phyloP scores from a whole-genome alignment of 192 early-diverging fungal genomes.

The Coemansia sp. region DNA sequence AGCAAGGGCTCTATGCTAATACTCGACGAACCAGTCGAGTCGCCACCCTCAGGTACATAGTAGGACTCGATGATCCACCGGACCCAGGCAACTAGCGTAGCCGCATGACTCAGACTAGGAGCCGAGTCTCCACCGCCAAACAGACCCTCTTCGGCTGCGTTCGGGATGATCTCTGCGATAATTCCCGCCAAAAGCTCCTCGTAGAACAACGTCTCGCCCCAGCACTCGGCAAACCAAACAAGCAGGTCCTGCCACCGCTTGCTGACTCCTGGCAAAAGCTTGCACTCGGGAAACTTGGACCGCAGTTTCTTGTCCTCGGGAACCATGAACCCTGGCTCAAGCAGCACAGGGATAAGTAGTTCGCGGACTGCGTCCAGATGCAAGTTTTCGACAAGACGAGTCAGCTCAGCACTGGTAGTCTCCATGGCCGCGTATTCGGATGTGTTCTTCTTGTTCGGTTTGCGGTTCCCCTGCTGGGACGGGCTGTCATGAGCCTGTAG shows the following conservation, averaged over 20 bases:
- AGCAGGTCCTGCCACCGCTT: constrained; percentile 47
- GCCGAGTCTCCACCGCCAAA: constrained; percentile 22
- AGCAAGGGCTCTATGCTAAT: constrained; percentile 55
- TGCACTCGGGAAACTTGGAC: constrained; percentile 34
- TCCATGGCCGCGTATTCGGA: constrained; percentile 7
- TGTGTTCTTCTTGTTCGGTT: background rate
- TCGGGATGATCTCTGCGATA: constrained; percentile 22
- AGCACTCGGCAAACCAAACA: constrained; percentile 37
- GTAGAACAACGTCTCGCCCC: constrained; percentile 36
- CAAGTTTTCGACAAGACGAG: constrained; percentile 37
- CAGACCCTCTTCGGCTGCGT: constrained; percentile 18
- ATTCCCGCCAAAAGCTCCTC: constrained; percentile 39
- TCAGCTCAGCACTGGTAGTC: constrained; percentile 22
- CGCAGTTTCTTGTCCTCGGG: constrained; percentile 57
- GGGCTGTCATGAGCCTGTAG: background rate
- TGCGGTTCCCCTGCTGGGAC: constrained; percentile 7
- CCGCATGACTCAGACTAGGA: constrained; percentile 50
- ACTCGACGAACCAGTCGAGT: constrained; percentile 7
- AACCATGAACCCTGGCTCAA: constrained; percentile 58
- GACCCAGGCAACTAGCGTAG: constrained; percentile 60
- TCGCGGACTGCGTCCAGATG: constrained; percentile 48
- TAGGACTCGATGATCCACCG: constrained; percentile 47
- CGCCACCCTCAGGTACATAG: constrained; percentile 11
- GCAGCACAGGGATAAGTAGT: constrained; percentile 52
- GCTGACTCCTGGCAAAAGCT: constrained; percentile 37